A percentile compares a stretch with the other conserved stretches of the same genome.
phyloP scores from a whole-genome alignment of 192 early-diverging fungal species.

The Coemansia sp. region DNA sequence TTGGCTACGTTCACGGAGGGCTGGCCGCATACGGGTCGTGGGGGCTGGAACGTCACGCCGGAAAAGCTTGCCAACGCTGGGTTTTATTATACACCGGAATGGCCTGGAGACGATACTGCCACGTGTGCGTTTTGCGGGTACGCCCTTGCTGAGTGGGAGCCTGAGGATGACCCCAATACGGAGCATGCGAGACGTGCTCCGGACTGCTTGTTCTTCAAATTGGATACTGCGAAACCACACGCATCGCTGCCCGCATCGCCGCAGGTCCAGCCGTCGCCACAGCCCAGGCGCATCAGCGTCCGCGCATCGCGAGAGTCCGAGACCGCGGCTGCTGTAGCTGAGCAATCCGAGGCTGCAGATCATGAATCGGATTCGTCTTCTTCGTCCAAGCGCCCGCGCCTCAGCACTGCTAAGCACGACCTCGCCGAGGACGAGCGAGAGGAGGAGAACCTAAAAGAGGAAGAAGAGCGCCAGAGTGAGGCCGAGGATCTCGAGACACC shows the following conservation, averaged over 20 bases:
- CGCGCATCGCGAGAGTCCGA: conserved; percentile 1
- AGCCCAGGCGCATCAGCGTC: conserved; percentile 12
- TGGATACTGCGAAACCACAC: no score
- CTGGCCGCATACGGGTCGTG: conserved; percentile 48
- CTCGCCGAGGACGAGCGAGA: not conserved
- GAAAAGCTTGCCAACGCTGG: conserved; percentile 52
- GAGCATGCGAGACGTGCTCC: conserved; percentile 46
- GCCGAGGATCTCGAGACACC: not conserved
- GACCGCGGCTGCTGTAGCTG: not conserved
- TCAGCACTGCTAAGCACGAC: conserved; percentile 3
- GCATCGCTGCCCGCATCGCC: not conserved
- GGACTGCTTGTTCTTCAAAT: conserved; percentile 51
- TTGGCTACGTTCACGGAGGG: conserved; percentile 23
- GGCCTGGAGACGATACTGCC: conserved; percentile 42
- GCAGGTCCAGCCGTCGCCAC: not conserved
- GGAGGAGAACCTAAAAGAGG: not conserved
- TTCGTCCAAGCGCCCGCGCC: conserved; percentile 35
- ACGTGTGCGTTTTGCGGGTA: conserved; percentile 54
- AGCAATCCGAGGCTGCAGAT: not conserved
- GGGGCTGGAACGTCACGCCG: conserved; percentile 48
- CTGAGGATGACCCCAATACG: conserved; percentile 48
- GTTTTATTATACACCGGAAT: conserved; percentile 54
- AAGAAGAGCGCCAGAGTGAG: not conserved
- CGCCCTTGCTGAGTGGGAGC: conserved; percentile 55
- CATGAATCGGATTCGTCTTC: conserved; percentile 13